phyloP scores from a whole-genome alignment of 805 yeast genomes.

The Zygosaccharomyces pseudorouxii region DNA sequence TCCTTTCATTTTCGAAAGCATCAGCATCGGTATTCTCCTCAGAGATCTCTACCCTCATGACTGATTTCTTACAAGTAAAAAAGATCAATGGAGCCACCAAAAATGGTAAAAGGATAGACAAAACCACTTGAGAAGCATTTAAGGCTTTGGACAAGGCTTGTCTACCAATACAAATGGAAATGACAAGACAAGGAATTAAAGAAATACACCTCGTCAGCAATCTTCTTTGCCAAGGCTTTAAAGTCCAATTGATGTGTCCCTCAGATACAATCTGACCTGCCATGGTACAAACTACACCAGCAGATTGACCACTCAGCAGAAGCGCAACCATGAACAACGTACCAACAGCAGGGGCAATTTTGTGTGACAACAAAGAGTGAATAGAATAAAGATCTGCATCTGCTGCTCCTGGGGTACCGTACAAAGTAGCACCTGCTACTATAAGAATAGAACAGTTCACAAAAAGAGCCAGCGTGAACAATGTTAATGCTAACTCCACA shows the following conservation, averaged over 20 bases:
- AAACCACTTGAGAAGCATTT: conserved; percentile 80
- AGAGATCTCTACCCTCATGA: conserved; percentile 56
- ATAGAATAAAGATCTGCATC: conserved; percentile 82
- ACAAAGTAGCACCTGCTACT: conserved; percentile 75
- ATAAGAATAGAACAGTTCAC: conserved; percentile 81
- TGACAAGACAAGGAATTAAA: conserved; percentile 72
- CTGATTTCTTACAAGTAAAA: conserved; percentile 63
- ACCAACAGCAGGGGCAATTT: conserved; percentile 73
- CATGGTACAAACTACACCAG: conserved; percentile 89
- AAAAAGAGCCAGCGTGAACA: conserved; percentile 77
- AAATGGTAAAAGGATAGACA: conserved; percentile 78
- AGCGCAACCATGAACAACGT: conserved; percentile 80
- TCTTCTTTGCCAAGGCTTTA: conserved; percentile 77
- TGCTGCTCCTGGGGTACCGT: conserved; percentile 61
- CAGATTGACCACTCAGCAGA: conserved; percentile 80
- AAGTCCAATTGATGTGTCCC: conserved; percentile 79
- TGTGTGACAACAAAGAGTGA: conserved; percentile 54
- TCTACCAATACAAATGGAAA: conserved; percentile 68
- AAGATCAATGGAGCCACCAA: conserved; percentile 80
- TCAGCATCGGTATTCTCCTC: conserved; percentile 11
- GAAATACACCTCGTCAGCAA: conserved; percentile 72
- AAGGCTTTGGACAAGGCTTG: conserved; percentile 66
- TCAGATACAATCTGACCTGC: conserved; percentile 92
- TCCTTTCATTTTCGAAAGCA: conserved; percentile 15
- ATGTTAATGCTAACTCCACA: conserved; percentile 61